phyloP scores from a whole-genome alignment of 805 yeast species.

The Debaryomyces castellii region DNA sequence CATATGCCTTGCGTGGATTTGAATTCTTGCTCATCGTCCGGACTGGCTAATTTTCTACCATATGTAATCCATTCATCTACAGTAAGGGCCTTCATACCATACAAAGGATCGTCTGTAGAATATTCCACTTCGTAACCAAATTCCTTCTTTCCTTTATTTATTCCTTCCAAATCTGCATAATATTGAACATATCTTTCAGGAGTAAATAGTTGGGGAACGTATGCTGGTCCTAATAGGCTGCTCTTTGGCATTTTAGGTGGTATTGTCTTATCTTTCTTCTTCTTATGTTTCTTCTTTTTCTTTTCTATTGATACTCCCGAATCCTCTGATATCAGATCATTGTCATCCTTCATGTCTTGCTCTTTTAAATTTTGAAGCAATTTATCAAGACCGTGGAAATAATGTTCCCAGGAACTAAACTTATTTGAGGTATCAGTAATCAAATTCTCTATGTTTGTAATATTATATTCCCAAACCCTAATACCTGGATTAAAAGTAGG shows the following conservation, averaged over 20 bases:
- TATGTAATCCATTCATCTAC: slow-evolving; percentile 63
- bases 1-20: slow-evolving; percentile 42
- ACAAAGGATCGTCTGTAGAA: slow-evolving; percentile 61
- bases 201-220: slow-evolving; percentile 64
- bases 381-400: slow-evolving; percentile 50
- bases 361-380: slow-evolving; percentile 27
- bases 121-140: slow-evolving; percentile 69
- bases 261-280: slow-evolving; percentile 56
- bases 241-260: slow-evolving; percentile 58
- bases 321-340: slow-evolving; percentile 3
- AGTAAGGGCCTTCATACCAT: slow-evolving; percentile 51
- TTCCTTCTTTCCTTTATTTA: slow-evolving; percentile 44
- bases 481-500: slow-evolving; percentile 86
- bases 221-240: slow-evolving; percentile 72
- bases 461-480: slow-evolving; percentile 85
- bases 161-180: slow-evolving; percentile 57
- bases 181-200: slow-evolving; percentile 75
- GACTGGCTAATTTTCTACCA: slow-evolving; percentile 50
- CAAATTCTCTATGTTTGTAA: slow-evolving; percentile 38
- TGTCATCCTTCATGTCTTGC: slow-evolving; percentile 21
- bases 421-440: slow-evolving; percentile 4
- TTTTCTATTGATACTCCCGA: background rate
- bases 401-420: slow-evolving; percentile 56
- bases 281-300: slow-evolving; percentile 15
- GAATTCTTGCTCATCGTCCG: slow-evolving; percentile 15